phyloP scores from a whole-genome alignment of 257 asterid genomes.

The Solanum ossicruentum region DNA sequence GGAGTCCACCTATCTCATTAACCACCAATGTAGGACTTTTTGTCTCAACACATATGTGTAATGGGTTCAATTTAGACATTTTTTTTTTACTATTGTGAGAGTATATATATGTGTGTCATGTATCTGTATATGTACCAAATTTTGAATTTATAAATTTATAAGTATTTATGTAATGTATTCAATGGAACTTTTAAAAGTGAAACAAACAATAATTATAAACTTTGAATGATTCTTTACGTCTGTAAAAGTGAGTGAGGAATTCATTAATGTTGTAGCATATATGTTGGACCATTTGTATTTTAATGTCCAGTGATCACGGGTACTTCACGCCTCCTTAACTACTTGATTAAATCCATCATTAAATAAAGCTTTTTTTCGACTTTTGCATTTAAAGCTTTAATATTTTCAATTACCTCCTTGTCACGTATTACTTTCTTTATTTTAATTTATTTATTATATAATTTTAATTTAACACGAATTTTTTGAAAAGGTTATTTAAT shows the following conservation, averaged over 20 bases:
- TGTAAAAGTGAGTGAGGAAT: neutral
- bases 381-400: neutral
- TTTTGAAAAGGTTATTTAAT: too few species aligned
- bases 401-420: neutral
- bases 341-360: neutral
- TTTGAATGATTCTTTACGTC: neutral
- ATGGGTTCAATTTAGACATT: neutral
- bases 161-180: neutral
- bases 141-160: neutral
- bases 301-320: neutral
- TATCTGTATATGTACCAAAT: too few species aligned
- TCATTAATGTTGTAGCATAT: neutral
- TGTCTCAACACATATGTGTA: neutral
- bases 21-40: too few species aligned
- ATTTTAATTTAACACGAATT: neutral
- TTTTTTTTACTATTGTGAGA: neutral
- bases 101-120: neutral
- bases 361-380: neutral
- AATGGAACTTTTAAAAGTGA: neutral
- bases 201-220: neutral
- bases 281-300: neutral
- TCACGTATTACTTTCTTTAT: neutral
- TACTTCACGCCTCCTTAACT: neutral
- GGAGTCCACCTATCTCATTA: too few species aligned
- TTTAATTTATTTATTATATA: neutral